phyloP scores from a whole-genome alignment of 208 protist species.

The Eutreptiella sp. region DNA sequence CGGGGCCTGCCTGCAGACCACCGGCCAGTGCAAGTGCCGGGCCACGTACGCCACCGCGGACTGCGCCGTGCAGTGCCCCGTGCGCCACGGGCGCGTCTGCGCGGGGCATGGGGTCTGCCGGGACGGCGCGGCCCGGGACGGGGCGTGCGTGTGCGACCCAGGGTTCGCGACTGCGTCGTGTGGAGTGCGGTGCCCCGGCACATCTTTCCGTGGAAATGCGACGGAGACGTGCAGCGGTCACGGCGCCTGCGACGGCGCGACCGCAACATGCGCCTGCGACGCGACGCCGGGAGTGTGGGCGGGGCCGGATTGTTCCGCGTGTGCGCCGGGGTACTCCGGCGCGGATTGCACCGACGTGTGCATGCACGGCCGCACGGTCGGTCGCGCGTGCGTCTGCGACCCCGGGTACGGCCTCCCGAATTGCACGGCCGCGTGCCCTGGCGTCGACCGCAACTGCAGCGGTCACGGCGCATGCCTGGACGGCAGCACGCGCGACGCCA shows the following conservation, averaged over 20 bases:
- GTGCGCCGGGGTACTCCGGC: constrained; percentile 26
- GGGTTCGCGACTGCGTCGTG: background rate
- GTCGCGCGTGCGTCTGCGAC: constrained; percentile 7
- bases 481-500: background rate
- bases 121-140: background rate
- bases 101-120: background rate
- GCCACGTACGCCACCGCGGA: background rate
- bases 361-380: constrained; percentile 8
- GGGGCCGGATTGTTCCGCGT: constrained; percentile 24
- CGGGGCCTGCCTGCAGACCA: constrained; percentile 5
- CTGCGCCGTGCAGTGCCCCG: background rate
- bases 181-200: background rate
- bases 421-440: constrained; percentile 12
- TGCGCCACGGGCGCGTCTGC: background rate
- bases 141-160: background rate
- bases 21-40: background rate
- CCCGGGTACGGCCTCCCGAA: background rate
- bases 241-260: background rate
- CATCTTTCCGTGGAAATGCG: too few relatives aligned
- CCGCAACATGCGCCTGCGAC: background rate
- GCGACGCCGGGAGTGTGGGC: background rate
- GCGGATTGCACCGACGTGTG: constrained; percentile 22
- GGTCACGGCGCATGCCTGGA: constrained; percentile 21
- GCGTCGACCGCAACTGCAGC: constrained; percentile 4
- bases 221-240: background rate